These are phyloP conservation scores for Penicillium capsulatum DNA, from an alignment of 2,329 filamentous ascomycete species.

Conservation along the genomic window DNA sequence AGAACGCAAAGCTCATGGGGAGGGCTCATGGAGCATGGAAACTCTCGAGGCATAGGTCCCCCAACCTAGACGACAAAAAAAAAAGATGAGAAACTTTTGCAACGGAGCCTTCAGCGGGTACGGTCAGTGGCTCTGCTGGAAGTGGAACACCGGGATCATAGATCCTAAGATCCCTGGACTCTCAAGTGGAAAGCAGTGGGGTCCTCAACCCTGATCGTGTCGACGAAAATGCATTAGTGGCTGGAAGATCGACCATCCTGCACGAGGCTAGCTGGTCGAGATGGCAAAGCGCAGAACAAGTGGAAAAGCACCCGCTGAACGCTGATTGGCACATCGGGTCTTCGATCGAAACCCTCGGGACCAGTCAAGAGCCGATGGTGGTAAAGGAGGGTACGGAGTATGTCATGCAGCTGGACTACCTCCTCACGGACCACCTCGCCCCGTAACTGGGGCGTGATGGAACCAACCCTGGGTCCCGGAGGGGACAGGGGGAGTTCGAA, in stretches of 20 bases:
- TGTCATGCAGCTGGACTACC: constrained; percentile 22
- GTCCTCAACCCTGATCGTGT: constrained; percentile 12
- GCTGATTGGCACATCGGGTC: constrained; percentile 14
- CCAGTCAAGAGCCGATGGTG: constrained; percentile 4
- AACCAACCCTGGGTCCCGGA: constrained; percentile 11
- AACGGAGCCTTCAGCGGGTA: not conserved
- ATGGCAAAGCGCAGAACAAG: constrained; percentile 21
- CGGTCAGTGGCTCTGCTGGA: constrained; percentile 3
- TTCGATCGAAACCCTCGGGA: constrained; percentile 10
- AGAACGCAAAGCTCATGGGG: constrained; percentile 15
- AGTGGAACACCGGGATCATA: constrained; percentile 5
- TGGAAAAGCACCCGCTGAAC: constrained; percentile 15
- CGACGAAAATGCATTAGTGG: constrained; percentile 19
- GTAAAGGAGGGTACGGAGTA: constrained; percentile 18
- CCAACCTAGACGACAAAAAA: no score
- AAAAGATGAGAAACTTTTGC: no score
- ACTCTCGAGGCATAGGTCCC: no score
- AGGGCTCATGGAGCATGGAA: not conserved
- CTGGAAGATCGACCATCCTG: constrained; percentile 25
- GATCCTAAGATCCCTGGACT: constrained; percentile 13
- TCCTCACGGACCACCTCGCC: constrained; percentile 11
- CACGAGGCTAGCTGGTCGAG: constrained; percentile 31
- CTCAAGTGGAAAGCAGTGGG: constrained; percentile 5
- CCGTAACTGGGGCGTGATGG: constrained; percentile 11
- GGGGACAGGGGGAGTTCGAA: no score